Conservation (phyloP, 768 basidiomycete species). For the Suillus lakei region DNA sequence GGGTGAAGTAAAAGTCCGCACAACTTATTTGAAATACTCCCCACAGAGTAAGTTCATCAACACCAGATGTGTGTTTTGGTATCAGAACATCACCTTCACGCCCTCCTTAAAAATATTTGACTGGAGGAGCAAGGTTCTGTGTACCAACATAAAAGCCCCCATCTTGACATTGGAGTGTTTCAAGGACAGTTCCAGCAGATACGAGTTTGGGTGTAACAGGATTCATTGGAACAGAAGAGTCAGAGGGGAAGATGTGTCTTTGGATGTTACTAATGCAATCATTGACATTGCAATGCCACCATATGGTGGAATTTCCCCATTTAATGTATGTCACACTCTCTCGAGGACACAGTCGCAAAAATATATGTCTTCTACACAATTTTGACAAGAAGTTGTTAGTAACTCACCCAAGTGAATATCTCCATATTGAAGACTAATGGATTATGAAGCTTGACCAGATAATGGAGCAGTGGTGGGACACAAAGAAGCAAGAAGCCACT, state of each 20-base stretch:
- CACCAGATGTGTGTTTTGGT: too few relatives aligned
- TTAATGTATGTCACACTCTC: constrained; percentile 48
- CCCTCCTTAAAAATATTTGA: constrained; percentile 2
- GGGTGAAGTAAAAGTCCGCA: constrained; percentile 5
- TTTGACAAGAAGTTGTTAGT: constrained; percentile 30
- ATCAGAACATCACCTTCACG: neutral
- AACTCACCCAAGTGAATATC: constrained; percentile 8
- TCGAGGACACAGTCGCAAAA: constrained; percentile 29
- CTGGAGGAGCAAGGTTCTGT: neutral
- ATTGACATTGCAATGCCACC: constrained; percentile 27
- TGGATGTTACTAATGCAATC: too few relatives aligned
- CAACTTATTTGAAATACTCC: constrained; percentile 1
- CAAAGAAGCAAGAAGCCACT: neutral
- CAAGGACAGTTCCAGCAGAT: neutral
- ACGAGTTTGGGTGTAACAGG: too few relatives aligned
- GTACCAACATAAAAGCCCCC: neutral
- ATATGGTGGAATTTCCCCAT: constrained; percentile 32
- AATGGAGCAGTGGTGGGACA: constrained; percentile 8
- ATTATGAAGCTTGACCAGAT: constrained; percentile 15
- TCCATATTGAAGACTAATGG: constrained; percentile 8
- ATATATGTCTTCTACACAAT: constrained; percentile 32
- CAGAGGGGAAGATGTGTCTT: too few relatives aligned
- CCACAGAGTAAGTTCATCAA: neutral
- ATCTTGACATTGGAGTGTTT: neutral
- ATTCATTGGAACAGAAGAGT: too few relatives aligned